Evolutionary conservation across 78 protist species (phyloP).

Genomic region (Mantamonas sphyraenae): DNA sequence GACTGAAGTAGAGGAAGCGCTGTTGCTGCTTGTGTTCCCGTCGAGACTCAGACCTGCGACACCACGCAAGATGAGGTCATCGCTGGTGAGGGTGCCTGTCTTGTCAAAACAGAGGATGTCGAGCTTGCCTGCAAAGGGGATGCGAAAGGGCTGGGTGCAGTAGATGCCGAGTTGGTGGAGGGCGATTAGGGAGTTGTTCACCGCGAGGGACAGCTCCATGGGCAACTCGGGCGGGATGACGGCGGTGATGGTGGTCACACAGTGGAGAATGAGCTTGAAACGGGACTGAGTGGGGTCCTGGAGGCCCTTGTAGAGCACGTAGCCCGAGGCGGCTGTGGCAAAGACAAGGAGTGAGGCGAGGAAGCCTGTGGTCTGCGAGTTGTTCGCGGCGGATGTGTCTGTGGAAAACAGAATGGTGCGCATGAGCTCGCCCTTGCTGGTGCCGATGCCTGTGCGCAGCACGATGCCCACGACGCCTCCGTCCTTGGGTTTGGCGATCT

Average conservation of each 20-base stretch:
- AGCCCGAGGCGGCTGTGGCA: conserved; percentile 79
- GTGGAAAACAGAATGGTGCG: conserved; percentile 83
- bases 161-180: conserved; percentile 65
- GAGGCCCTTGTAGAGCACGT: conserved; percentile 59
- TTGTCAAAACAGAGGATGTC: conserved; percentile 98
- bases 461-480: conserved; percentile 62
- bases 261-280: conserved; percentile 77
- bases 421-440: conserved; percentile 76
- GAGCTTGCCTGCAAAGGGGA: conserved; percentile 95
- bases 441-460: conserved; percentile 13
- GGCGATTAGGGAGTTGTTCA: conserved; percentile 60
- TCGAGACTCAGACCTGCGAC: no score
- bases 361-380: conserved; percentile 70
- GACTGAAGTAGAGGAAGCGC: no score
- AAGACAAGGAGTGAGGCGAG: conserved; percentile 76
- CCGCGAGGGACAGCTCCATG: conserved; percentile 94
- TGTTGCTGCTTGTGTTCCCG: no score
- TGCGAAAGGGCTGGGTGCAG: conserved; percentile 99
- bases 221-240: conserved; percentile 99
- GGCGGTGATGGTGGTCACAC: conserved; percentile 83
- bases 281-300: conserved; percentile 29
- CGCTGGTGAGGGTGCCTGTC: conserved; percentile 97
- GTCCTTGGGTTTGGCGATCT: conserved; percentile 15
- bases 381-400: conserved; percentile 71
- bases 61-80: conserved; percentile 71